These are phyloP conservation scores for Aspergillus persii DNA, from an alignment of 2,329 filamentous ascomycete genomes.

Conservation along the genomic window DNA sequence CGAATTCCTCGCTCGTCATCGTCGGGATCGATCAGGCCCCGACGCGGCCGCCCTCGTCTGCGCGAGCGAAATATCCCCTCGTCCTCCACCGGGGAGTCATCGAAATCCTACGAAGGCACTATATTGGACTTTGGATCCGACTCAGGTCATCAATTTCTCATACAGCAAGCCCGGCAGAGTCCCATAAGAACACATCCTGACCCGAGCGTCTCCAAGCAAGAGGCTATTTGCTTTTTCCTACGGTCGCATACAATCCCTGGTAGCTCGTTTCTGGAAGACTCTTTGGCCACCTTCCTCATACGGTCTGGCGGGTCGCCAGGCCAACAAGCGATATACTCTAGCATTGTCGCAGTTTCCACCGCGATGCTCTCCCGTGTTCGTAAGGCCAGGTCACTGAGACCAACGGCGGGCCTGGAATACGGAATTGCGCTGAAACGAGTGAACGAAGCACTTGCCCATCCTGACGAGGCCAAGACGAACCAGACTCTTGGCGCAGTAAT, in stretches of 20 bases:
- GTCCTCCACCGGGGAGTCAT: not conserved
- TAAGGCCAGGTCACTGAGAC: not conserved
- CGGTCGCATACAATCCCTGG: not conserved
- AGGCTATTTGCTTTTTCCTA: not conserved
- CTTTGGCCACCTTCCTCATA: not conserved
- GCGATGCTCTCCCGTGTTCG: not conserved
- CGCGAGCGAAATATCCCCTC: not conserved
- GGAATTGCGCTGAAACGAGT: not conserved
- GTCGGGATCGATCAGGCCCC: too few relatives aligned
- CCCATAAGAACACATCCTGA: not conserved
- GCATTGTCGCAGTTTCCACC: not conserved
- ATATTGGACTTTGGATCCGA: not conserved
- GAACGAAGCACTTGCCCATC: not conserved
- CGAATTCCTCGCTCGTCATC: not conserved
- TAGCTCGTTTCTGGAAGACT: not conserved
- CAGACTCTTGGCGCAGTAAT: not conserved
- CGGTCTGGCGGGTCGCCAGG: not conserved
- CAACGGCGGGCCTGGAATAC: not conserved
- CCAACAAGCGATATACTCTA: not conserved
- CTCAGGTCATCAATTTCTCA: not conserved
- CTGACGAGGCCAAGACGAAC: not conserved
- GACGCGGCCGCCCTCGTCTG: not conserved
- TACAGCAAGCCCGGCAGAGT: not conserved
- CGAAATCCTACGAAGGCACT: not conserved
- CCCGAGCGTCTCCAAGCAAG: not conserved